Base-by-base conservation (phyloP, 495 filamentous ascomycete species). In the Rhizodiscina lignyota region DNA sequence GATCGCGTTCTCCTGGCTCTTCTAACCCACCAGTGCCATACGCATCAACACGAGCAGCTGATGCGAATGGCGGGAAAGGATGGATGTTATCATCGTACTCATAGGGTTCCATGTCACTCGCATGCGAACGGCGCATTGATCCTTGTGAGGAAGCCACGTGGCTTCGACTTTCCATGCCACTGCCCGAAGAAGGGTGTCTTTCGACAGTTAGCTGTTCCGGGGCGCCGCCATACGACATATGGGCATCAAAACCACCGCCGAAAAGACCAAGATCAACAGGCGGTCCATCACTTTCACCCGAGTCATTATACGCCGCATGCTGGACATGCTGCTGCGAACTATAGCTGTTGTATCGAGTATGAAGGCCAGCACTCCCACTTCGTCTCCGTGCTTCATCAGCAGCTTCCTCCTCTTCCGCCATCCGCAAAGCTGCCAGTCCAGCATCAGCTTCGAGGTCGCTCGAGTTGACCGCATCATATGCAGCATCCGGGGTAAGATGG, bases 381-480 rank as follows among this genome's bases (percentile, higher is more conserved):
- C 74, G 71, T 28, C 67, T 61, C 15, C 77, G 72, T 30, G 57
- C 61, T 26, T 63, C 61, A 15, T 66, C 60, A 3, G 58, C 64
- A 30, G 48, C 56, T 17, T 94, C 84, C 49, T 94, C 74, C 54
- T 85, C 73, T 35, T 94, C 89, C 1, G 81, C 82, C 55, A 82
- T 70, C 22, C 71, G 75, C 67, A 97, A 68, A 47, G 85, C 84
- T 43, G 76, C 72, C 13, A 91, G 58, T 1, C 89, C 89, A 18
- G 81, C 83, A 16, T 79, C 79, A 18, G 83, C 87, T 54, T 99
- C 89, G 0, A 83, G 72, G 42, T 99, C 89, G 47, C 84, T 94
- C 19, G 83, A 81, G 40, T 89, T 70, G 46, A 66, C 71, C 1
- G 61, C 64, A 50, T 56, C 60, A 36, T 72, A 70, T 39, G 19